A percentile compares a stretch with the other conserved stretches of the same genome.
These are phyloP conservation scores for Solanum tarapatanum DNA, from an alignment of 257 asterid species.

Conservation along the genomic window DNA sequence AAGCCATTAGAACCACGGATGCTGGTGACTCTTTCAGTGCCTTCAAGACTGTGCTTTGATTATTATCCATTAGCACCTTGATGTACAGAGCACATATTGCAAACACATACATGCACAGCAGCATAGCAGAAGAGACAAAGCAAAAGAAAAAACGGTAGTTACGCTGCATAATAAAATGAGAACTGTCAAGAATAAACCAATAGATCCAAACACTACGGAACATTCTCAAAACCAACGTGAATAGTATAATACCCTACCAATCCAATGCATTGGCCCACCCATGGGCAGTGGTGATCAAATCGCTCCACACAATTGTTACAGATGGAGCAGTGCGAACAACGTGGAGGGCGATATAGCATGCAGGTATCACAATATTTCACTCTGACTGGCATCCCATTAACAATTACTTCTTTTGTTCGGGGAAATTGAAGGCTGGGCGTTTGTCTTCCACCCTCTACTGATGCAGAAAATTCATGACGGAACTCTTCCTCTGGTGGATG, in stretches of 20 bases:
- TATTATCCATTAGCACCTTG: conserved; percentile 77
- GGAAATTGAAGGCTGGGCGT: conserved; percentile 95
- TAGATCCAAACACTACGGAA: not conserved
- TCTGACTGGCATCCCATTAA: conserved; percentile 81
- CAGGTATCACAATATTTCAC: conserved; percentile 97
- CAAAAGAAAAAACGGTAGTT: conserved; percentile 93
- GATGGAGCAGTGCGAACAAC: conserved; percentile 98
- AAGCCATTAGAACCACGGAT: conserved; percentile 69
- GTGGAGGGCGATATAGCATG: conserved; percentile 98
- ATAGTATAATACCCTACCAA: conserved; percentile 39
- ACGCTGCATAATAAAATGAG: conserved; percentile 52
- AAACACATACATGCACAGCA: conserved; percentile 87
- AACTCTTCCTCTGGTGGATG: conserved; percentile 99
- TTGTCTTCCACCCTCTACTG: conserved; percentile 88
- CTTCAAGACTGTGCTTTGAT: conserved; percentile 78
- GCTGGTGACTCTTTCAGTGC: conserved; percentile 98
- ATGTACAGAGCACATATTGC: conserved; percentile 77
- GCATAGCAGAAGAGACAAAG: conserved; percentile 80
- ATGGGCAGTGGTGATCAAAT: conserved; percentile 98
- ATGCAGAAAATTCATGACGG: conserved; percentile 58
- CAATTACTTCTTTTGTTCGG: conserved; percentile 91
- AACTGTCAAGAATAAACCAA: conserved; percentile 1
- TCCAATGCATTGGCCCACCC: conserved; percentile 99
- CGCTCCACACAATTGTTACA: conserved; percentile 97
- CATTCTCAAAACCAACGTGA: not conserved